A percentile compares a stretch with the other conserved stretches of the same genome.
phyloP scores from a whole-genome alignment of 2,329 filamentous ascomycete genomes.

The Nothopassalora personata region DNA sequence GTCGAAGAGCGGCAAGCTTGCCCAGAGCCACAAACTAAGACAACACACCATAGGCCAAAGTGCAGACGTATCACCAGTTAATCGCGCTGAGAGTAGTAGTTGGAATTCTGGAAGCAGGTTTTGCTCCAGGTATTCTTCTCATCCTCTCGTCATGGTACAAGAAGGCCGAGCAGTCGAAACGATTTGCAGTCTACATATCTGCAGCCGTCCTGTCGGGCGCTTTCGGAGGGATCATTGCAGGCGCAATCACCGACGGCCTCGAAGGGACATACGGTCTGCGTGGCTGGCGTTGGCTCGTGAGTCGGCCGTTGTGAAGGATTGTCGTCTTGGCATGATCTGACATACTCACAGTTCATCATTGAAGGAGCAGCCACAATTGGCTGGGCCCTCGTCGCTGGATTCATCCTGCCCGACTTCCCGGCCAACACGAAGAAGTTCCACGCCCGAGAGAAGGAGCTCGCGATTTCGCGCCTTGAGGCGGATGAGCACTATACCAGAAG shows the following conservation, averaged over 20 bases:
- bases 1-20: not conserved
- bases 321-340: not conserved
- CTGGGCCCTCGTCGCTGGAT: constrained; percentile 39
- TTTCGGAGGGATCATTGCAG: constrained; percentile 42
- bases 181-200: constrained; percentile 55
- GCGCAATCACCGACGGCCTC: constrained; percentile 32
- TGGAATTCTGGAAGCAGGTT: constrained; percentile 52
- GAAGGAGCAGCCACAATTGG: constrained; percentile 43
- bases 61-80: constrained; percentile 45
- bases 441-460: constrained; percentile 39
- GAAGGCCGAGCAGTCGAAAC: constrained; percentile 52
- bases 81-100: constrained; percentile 51
- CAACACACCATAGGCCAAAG: constrained; percentile 28
- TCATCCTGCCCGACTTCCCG: constrained; percentile 49
- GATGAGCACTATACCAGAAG: constrained; percentile 37
- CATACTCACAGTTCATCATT: constrained; percentile 20
- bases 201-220: constrained; percentile 53
- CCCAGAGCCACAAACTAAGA: not conserved
- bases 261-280: constrained; percentile 37
- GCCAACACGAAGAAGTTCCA: constrained; percentile 42
- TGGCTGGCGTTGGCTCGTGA: constrained; percentile 37
- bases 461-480: constrained; percentile 42
- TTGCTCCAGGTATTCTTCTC: constrained; percentile 52
- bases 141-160: constrained; percentile 57
- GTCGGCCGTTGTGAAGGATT: not conserved